These are phyloP conservation scores for Cladorrhinum sp. DNA, from an alignment of 2,329 filamentous ascomycete species.

Conservation along the genomic window DNA sequence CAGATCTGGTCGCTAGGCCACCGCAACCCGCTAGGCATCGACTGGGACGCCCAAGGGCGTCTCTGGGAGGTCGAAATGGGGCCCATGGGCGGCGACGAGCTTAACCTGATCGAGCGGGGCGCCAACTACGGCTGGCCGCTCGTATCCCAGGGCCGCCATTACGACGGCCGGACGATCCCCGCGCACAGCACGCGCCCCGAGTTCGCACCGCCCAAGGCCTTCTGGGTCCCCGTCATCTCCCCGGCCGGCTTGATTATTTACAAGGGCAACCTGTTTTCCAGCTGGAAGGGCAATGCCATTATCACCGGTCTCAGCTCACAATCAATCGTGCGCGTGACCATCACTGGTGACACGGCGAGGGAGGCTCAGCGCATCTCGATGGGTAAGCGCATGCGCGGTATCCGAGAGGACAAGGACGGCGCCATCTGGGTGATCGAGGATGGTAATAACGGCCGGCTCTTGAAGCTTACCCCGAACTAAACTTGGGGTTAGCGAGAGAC, in stretches of 20 bases:
- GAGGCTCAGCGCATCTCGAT: slow-evolving; percentile 34
- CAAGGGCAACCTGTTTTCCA: slow-evolving; percentile 34
- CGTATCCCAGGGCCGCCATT: slow-evolving; percentile 34
- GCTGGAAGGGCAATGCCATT: slow-evolving; percentile 35
- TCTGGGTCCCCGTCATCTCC: slow-evolving; percentile 36
- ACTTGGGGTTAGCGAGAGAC: too few relatives aligned
- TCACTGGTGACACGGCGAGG: slow-evolving; percentile 32
- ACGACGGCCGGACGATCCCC: slow-evolving; percentile 33
- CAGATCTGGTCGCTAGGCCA: slow-evolving; percentile 34
- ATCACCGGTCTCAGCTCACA: slow-evolving; percentile 32
- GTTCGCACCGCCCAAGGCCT: slow-evolving; percentile 32
- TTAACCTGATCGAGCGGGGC: slow-evolving; percentile 35
- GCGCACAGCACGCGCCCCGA: slow-evolving; percentile 33
- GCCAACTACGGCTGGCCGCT: slow-evolving; percentile 36
- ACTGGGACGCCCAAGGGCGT: slow-evolving; percentile 34
- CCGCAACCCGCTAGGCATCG: slow-evolving; percentile 36
- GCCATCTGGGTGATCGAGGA: slow-evolving; percentile 35
- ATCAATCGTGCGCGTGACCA: slow-evolving; percentile 31
- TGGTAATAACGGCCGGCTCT: slow-evolving; percentile 30
- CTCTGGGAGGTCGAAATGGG: slow-evolving; percentile 38
- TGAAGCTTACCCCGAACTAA: slow-evolving; percentile 33
- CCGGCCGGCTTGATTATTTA: slow-evolving; percentile 35
- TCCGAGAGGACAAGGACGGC: slow-evolving; percentile 33
- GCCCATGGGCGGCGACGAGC: slow-evolving; percentile 35
- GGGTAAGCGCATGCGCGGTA: slow-evolving; percentile 34